Conservation (phyloP, 1,139 yeast genomes). For the Diutina rugosa region DNA sequence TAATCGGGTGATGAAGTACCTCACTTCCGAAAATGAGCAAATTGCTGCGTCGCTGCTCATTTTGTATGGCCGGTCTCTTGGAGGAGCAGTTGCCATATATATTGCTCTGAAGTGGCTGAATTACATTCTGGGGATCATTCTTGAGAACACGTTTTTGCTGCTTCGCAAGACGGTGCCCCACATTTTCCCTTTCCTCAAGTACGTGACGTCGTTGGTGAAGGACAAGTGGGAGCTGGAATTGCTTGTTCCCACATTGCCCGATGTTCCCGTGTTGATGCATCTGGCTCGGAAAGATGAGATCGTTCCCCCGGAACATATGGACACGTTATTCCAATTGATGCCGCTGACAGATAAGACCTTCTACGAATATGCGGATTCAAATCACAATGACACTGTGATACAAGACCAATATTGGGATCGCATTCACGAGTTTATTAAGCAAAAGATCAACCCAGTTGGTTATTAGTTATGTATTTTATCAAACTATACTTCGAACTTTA, state of each 20-base stretch:
- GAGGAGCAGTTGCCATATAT: constrained; percentile 90
- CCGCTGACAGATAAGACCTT: constrained; percentile 32
- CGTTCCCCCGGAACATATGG: constrained; percentile 85
- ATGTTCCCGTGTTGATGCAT: constrained; percentile 57
- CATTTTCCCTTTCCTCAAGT: constrained; percentile 56
- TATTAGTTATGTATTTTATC: constrained; percentile 7
- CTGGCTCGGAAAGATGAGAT: constrained; percentile 77
- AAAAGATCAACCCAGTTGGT: constrained; percentile 27
- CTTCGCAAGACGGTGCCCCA: constrained; percentile 75
- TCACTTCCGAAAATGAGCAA: constrained; percentile 38
- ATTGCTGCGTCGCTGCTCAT: constrained; percentile 43
- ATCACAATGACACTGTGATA: constrained; percentile 70
- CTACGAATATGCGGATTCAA: constrained; percentile 42
- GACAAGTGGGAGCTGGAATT: constrained; percentile 77
- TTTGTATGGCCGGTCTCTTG: constrained; percentile 81
- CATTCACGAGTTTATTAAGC: constrained; percentile 41
- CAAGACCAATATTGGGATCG: constrained; percentile 68
- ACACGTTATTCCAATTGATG: constrained; percentile 37
- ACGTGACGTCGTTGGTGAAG: constrained; percentile 51
- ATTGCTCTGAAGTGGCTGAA: constrained; percentile 48
- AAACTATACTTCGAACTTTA: too few species aligned
- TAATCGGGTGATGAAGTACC: constrained; percentile 50
- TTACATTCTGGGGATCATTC: constrained; percentile 45
- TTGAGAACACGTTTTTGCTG: constrained; percentile 81
- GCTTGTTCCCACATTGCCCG: constrained; percentile 38